Evolutionary conservation across 2,329 filamentous ascomycete species (phyloP).

Genomic region (Sarocladiaceae sp.): DNA sequence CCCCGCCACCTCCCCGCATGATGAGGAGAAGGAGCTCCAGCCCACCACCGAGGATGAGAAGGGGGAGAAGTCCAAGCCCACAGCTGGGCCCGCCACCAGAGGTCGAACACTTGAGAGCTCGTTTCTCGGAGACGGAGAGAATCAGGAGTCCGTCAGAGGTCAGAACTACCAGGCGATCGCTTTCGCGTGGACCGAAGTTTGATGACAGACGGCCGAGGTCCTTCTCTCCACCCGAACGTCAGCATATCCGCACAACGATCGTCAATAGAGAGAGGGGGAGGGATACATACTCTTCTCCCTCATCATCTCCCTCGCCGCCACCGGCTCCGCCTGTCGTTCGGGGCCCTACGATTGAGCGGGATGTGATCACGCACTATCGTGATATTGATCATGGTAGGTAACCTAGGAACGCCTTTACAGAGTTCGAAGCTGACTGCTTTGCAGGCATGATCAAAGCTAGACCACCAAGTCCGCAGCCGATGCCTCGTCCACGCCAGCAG

Average conservation of each 20-base stretch:
- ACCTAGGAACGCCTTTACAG: not conserved
- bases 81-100: not conserved
- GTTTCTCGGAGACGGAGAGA: slow-evolving; percentile 15
- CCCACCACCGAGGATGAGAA: slow-evolving; percentile 1
- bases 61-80: slow-evolving; percentile 16
- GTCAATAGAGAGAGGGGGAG: slow-evolving; percentile 35
- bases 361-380: slow-evolving; percentile 82
- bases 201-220: slow-evolving; percentile 25
- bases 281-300: slow-evolving; percentile 25
- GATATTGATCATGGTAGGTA: slow-evolving; percentile 77
- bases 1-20: slow-evolving; percentile 16
- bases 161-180: slow-evolving; percentile 16
- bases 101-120: slow-evolving; percentile 7
- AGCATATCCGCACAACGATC: slow-evolving; percentile 44
- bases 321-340: slow-evolving; percentile 61
- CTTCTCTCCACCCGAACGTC: slow-evolving; percentile 18
- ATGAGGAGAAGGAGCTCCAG: slow-evolving; percentile 10
- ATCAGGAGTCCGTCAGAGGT: slow-evolving; percentile 32
- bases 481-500: slow-evolving; percentile 36
- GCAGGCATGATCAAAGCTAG: slow-evolving; percentile 40
- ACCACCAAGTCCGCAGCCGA: slow-evolving; percentile 39
- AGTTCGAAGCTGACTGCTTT: slow-evolving; percentile 3
- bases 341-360: slow-evolving; percentile 75
- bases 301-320: slow-evolving; percentile 46
- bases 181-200: slow-evolving; percentile 16